Evolutionary conservation across 345 rosid species (phyloP).

Genomic region (Orychophragmus violaceus): DNA sequence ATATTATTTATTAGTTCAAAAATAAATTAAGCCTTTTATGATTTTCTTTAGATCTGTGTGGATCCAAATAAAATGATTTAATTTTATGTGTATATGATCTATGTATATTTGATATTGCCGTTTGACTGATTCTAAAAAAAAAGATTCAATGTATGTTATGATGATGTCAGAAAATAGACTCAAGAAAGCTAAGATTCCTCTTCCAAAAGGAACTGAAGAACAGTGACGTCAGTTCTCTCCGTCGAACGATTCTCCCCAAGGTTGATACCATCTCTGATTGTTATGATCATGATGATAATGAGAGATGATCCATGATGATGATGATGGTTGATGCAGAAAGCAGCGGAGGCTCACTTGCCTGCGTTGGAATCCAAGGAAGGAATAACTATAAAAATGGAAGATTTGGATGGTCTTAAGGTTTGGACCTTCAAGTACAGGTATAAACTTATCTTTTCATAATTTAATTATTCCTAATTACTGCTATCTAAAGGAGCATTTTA

Average conservation of each 20-base stretch:
- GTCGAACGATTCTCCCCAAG: slow-evolving; percentile 96
- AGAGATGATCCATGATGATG: not conserved
- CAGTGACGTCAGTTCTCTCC: slow-evolving; percentile 87
- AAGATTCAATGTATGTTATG: not conserved
- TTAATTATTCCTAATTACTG: not conserved
- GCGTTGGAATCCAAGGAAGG: slow-evolving; percentile 81
- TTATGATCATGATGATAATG: not conserved
- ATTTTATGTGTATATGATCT: not conserved
- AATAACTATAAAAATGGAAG: slow-evolving; percentile 69
- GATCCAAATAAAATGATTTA: not conserved
- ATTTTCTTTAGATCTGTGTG: not conserved
- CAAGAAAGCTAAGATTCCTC: slow-evolving; percentile 63
- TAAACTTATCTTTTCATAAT: not conserved
- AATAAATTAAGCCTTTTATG: not conserved
- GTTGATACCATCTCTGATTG: slow-evolving; percentile 34
- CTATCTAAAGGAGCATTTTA: not conserved
- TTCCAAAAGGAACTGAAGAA: slow-evolving; percentile 94
- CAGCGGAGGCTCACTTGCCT: slow-evolving; percentile 91
- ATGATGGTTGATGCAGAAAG: slow-evolving; percentile 46
- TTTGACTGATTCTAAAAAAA: not conserved
- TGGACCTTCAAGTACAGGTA: slow-evolving; percentile 98
- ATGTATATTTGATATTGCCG: not conserved
- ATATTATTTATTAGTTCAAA: not conserved
- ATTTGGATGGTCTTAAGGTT: slow-evolving; percentile 64
- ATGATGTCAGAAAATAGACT: slow-evolving; percentile 61